A percentile compares a stretch with the other conserved stretches of the same genome.
Evolutionary conservation across 139 green algal species (phyloP).

Genomic region (Chlorella sp.): DNA sequence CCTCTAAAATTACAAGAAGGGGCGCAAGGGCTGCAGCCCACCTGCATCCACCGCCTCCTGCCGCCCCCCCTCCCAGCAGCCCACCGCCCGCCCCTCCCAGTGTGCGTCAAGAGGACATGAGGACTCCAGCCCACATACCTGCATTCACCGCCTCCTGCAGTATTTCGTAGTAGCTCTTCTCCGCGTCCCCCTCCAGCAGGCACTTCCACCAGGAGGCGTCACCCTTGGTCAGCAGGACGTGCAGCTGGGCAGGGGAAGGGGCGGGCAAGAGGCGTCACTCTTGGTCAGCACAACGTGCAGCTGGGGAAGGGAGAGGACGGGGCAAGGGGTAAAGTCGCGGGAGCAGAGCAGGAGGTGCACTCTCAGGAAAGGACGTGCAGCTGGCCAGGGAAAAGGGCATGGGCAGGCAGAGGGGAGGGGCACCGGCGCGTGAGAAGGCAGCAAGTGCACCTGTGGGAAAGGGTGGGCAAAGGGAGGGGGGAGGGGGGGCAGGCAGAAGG

Average conservation of each 20-base stretch:
- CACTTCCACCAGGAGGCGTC: constrained; percentile 67
- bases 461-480: background rate
- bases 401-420: background rate
- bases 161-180: constrained; percentile 74
- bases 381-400: background rate
- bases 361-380: too few relatives aligned
- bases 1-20: background rate
- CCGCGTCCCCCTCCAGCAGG: constrained; percentile 71
- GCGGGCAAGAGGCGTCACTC: constrained; percentile 51
- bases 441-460: too few relatives aligned
- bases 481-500: background rate
- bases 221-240: constrained; percentile 74
- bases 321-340: constrained; percentile 29
- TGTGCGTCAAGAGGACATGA: background rate
- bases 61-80: constrained; percentile 72
- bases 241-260: constrained; percentile 3
- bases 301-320: background rate
- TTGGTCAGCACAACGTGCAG: constrained; percentile 73
- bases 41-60: constrained; percentile 74
- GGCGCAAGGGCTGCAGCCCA: background rate
- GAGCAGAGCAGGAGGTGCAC: too few relatives aligned
- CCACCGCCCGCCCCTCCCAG: background rate
- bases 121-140: constrained; percentile 51
- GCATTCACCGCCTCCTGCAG: constrained; percentile 73
- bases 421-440: too few relatives aligned